phyloP scores from a whole-genome alignment of 176 grass and related monocot genomes.

The bread wheat (Triticum aestivum) region IWGSC_CS_RefSeq_v2.1 NC_057801.1:27928100-27928599 shows the following conservation, averaged over 20 bases:
- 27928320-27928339: not conserved
- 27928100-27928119: not conserved
- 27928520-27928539: not conserved
- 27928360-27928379: not conserved
- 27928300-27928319: not conserved
- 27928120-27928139: not conserved
- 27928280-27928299: not conserved
- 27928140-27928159: constrained; percentile 3
- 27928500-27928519: not conserved
- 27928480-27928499: not conserved
- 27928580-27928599: not conserved
- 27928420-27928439: not conserved
- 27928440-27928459: not conserved
- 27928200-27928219: not conserved
- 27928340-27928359: not conserved
- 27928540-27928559: not conserved
- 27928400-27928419: not conserved
- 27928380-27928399: not conserved
- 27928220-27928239: not conserved
- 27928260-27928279: not conserved
- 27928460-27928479: not conserved
- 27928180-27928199: not conserved
- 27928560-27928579: not conserved
- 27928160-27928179: not conserved
- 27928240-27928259: not conserved